A percentile compares a stretch with the other conserved stretches of the same genome.
These are phyloP conservation scores for Brettanomyces bruxellensis DNA, from an alignment of 805 yeast genomes.

Conservation along the genomic window DNA sequence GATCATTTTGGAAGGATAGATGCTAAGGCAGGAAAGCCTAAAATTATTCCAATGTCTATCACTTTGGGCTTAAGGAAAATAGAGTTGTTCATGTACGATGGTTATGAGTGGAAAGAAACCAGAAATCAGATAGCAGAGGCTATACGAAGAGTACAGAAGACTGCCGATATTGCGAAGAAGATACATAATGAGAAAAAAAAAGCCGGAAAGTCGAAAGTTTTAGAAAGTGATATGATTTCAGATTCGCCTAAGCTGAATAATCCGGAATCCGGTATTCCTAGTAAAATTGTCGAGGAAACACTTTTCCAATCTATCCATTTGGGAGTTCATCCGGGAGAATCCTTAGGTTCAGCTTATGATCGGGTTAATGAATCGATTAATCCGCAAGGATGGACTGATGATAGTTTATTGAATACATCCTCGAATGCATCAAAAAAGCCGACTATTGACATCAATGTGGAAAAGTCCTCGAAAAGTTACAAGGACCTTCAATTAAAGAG, in stretches of 20 bases:
- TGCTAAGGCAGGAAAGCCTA: background rate
- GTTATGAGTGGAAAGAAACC: slow-evolving; percentile 86
- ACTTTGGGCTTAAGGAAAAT: slow-evolving; percentile 30
- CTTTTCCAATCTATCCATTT: slow-evolving; percentile 77
- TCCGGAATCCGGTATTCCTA: background rate
- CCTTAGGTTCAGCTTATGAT: slow-evolving; percentile 37
- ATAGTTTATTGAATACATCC: slow-evolving; percentile 7
- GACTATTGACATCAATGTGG: background rate
- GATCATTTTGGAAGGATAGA: slow-evolving; percentile 12
- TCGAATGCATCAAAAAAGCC: slow-evolving; percentile 8
- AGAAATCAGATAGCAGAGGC: slow-evolving; percentile 57
- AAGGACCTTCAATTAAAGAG: slow-evolving; percentile 53
- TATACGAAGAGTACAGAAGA: slow-evolving; percentile 50
- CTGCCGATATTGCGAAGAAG: slow-evolving; percentile 20
- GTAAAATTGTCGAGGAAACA: slow-evolving; percentile 44
- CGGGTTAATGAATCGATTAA: slow-evolving; percentile 5
- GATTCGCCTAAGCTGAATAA: slow-evolving; percentile 4
- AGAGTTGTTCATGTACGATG: slow-evolving; percentile 60
- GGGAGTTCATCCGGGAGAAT: slow-evolving; percentile 39
- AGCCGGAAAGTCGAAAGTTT: slow-evolving; percentile 4
- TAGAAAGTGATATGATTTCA: slow-evolving; percentile 7
- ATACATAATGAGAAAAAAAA: background rate
- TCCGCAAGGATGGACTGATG: slow-evolving; percentile 6
- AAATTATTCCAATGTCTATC: slow-evolving; percentile 22
- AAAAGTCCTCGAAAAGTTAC: slow-evolving; percentile 24